phyloP scores from a whole-genome alignment of 129 eudicot genomes.

The Cynara cardunculus region DNA sequence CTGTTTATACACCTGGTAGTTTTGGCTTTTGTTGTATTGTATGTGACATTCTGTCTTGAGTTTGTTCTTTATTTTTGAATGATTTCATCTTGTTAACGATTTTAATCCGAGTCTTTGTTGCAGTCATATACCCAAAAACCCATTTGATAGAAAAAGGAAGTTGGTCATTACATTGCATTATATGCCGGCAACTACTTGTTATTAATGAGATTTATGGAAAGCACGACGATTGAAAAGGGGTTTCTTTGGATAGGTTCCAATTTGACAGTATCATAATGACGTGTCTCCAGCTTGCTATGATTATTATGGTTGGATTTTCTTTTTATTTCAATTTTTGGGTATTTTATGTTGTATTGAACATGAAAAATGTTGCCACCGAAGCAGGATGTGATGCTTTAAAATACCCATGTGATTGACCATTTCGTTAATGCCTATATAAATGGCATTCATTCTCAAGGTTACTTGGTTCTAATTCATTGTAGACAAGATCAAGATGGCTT shows the following conservation, averaged over 20 bases:
- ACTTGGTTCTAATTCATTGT: neutral
- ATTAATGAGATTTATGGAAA: constrained; percentile 3
- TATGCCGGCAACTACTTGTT: neutral
- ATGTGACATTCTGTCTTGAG: neutral
- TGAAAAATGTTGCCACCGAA: neutral
- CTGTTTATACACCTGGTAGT: neutral
- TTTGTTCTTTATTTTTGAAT: neutral
- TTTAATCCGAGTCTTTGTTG: neutral
- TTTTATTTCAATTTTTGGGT: neutral
- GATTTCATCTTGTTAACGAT: neutral
- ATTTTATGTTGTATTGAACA: neutral
- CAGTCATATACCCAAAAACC: constrained; percentile 14
- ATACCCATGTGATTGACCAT: constrained; percentile 6
- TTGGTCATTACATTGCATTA: neutral
- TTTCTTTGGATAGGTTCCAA: neutral
- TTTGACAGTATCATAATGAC: constrained; percentile 11
- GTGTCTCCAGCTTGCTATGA: neutral
- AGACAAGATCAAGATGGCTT: constrained; percentile 33
- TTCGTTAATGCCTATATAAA: constrained; percentile 16
- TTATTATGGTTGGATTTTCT: neutral
- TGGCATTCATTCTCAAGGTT: neutral
- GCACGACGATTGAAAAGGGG: constrained; percentile 3
- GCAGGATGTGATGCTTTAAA: neutral
- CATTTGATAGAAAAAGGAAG: neutral
- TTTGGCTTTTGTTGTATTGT: neutral